These are phyloP conservation scores for Prunus mume DNA, from an alignment of 306 rosid genomes.

Conservation along the genomic window DNA sequence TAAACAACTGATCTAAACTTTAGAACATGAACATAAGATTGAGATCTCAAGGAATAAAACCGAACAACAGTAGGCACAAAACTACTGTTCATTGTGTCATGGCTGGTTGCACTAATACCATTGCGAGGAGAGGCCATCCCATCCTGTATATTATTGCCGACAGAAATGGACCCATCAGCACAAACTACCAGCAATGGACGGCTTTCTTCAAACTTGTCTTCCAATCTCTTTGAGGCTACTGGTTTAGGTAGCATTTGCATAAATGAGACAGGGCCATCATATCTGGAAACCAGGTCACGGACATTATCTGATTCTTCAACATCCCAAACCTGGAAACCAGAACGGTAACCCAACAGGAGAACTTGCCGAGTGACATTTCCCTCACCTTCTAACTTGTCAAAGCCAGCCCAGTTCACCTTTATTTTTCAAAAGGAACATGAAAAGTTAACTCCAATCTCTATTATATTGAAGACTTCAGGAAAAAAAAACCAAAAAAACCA, in stretches of 20 bases:
- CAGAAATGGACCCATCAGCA: conserved; percentile 63
- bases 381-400: conserved; percentile 83
- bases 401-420: conserved; percentile 95
- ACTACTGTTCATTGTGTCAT: conserved; percentile 53
- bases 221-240: conserved; percentile 51
- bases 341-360: conserved; percentile 79
- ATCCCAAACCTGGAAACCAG: conserved; percentile 98
- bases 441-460: conserved; percentile 13
- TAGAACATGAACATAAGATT: conserved; percentile 71
- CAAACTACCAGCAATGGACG: conserved; percentile 79
- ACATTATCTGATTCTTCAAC: conserved; percentile 91
- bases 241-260: conserved; percentile 95
- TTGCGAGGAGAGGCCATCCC: conserved; percentile 39
- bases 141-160: conserved; percentile 53
- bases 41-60: conserved; percentile 85
- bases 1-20: conserved; percentile 87
- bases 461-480: not conserved
- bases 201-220: conserved; percentile 60
- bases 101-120: conserved; percentile 47
- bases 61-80: conserved; percentile 70
- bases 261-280: conserved; percentile 79
- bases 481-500: not conserved
- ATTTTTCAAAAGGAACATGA: conserved; percentile 15
- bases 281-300: conserved; percentile 72
- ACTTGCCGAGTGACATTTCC: conserved; percentile 55